Conservation (phyloP, 306 rosid species). For the Glycine soja region DNA sequence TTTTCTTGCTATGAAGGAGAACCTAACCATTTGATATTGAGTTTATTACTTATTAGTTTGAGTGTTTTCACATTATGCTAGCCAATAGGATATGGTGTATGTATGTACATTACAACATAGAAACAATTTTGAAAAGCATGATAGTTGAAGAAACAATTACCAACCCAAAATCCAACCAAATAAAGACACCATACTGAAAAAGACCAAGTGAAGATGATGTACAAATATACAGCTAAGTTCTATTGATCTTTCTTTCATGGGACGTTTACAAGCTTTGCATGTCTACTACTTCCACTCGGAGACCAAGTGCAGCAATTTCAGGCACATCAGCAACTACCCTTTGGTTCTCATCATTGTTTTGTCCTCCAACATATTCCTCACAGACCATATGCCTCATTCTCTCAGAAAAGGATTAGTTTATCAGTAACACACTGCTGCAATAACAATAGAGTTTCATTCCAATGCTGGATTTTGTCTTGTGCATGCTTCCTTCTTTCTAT, state of each 20-base stretch:
- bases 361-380: too few relatives aligned
- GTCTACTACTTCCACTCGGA: constrained; percentile 26
- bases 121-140: constrained; percentile 45
- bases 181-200: not conserved
- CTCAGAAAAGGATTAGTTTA: too few relatives aligned
- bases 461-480: too few relatives aligned
- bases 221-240: not conserved
- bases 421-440: too few relatives aligned
- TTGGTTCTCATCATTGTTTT: too few relatives aligned
- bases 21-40: constrained; percentile 67
- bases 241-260: too few relatives aligned
- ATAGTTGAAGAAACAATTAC: constrained; percentile 36
- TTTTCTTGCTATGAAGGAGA: constrained; percentile 89
- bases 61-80: constrained; percentile 20
- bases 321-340: too few relatives aligned
- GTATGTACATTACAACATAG: constrained; percentile 41
- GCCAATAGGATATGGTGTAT: constrained; percentile 8
- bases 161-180: constrained; percentile 13
- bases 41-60: not conserved
- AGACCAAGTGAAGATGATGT: not conserved
- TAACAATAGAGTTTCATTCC: too few relatives aligned
- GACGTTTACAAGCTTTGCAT: constrained; percentile 60
- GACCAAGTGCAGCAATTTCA: too few relatives aligned
- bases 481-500: too few relatives aligned
- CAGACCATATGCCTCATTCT: too few relatives aligned